Evolutionary conservation across 345 rosid species (phyloP).

Genomic region (Syzygium oleosum): DNA sequence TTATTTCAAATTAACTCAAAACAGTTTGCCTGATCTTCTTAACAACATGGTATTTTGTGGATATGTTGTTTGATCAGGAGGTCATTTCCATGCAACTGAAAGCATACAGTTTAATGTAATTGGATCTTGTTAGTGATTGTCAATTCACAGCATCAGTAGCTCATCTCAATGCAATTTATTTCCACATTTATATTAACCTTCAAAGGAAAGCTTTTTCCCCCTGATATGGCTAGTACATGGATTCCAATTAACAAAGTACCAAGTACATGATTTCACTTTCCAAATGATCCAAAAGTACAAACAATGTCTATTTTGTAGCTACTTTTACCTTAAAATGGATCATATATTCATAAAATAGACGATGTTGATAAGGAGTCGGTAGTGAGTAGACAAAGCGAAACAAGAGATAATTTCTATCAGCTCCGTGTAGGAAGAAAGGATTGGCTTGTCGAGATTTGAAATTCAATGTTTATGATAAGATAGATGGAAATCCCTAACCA

Average conservation of each 20-base stretch:
- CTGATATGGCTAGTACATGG: neutral
- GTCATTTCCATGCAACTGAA: neutral
- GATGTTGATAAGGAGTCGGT: neutral
- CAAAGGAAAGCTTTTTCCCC: neutral
- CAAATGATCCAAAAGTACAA: neutral
- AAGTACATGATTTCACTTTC: neutral
- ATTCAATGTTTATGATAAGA: neutral
- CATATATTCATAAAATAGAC: neutral
- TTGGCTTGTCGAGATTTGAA: neutral
- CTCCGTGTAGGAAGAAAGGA: neutral
- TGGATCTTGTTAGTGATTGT: neutral
- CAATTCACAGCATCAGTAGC: neutral
- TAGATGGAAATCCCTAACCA: neutral
- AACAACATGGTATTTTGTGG: neutral
- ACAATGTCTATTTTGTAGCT: neutral
- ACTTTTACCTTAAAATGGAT: neutral
- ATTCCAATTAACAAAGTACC: neutral
- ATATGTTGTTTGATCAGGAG: neutral
- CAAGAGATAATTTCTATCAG: neutral
- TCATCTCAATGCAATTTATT: neutral
- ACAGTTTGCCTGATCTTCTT: neutral
- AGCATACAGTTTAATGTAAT: neutral
- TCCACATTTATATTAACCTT: neutral
- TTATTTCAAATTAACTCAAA: neutral
- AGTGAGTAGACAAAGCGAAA: neutral